Evolutionary conservation across 148 eudicot genomes (phyloP), one percentile per base, ranked within the genome.

Genomic region (Pouteria glomerata): DNA sequence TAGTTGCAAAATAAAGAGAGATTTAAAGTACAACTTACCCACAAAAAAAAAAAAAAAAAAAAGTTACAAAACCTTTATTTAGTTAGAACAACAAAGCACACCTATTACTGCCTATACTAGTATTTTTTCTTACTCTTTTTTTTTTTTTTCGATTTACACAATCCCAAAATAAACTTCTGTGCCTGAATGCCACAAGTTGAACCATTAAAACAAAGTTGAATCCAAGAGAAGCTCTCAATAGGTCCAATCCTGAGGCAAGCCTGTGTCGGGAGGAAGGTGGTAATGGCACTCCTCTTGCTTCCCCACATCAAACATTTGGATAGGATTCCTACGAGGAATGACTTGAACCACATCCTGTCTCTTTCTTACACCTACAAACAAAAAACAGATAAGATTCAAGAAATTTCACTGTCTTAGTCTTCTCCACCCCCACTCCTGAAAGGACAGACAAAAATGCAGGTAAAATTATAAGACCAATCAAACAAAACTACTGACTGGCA

Each of bases 181-280:
- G 29, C 66, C 37, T 19, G 66, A 60, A 62, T 21, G 47, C 66
- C 45, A 62, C 47, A 19, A 2, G 5, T 1, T 7, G 19, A 63
- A 24, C 30, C 67, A 11, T 63, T 63, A 39, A n/a, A n/a, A n/a
- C n/a, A n/a, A 48, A 37, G 29, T 63, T 8, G 23, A 5, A 11
- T 63, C 33, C 19, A 26, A 30, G 13, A 65, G 35, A 45, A n/a
- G 13, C 15, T 7, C 11, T 65, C 69, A 65, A 39, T 65, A 65
- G 53, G 69, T 65, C 69, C 69, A 65, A 65, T 65, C 69, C 69
- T 44, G 53, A 26, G 69, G 69, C 33, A 65, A 65, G 0, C 69
- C 69, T 12, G 45, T 45, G 4, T 65, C 69, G 14, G 52, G 53
- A 45, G 69, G 55, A 26, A 44, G 35, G 21, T 65, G 69, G 30